Percentiles rank a stretch among this genome's conserved stretches.
phyloP scores from a whole-genome alignment of 495 filamentous ascomycete species.

The Thozetella sp. region DNA sequence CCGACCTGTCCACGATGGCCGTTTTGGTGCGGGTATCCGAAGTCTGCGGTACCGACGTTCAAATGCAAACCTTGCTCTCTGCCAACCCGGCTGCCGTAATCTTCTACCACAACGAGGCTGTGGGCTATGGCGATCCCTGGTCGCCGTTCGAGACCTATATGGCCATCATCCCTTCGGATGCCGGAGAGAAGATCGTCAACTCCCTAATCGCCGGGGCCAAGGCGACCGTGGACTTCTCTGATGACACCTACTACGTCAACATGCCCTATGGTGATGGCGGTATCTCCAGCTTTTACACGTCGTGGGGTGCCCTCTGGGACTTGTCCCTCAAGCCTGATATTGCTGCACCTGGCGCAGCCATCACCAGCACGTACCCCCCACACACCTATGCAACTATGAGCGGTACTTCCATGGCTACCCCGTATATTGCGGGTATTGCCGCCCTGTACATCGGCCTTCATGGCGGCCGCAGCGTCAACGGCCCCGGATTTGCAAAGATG shows the following conservation, averaged over 20 bases:
- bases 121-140: constrained; percentile 2
- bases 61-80: constrained; percentile 27
- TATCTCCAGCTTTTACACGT: constrained; percentile 34
- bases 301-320: constrained; percentile 42
- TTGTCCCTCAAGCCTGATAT: constrained; percentile 38
- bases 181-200: constrained; percentile 31
- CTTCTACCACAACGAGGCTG: constrained; percentile 31
- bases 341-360: constrained; percentile 42
- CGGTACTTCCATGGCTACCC: constrained; percentile 52
- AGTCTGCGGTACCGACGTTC: constrained; percentile 5
- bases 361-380: constrained; percentile 41
- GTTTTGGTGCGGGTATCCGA: background rate
- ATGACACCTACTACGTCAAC: constrained; percentile 9
- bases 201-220: constrained; percentile 20
- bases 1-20: background rate
- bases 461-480: constrained; percentile 31
- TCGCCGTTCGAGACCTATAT: background rate
- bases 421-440: constrained; percentile 43
- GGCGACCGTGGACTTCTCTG: constrained; percentile 25
- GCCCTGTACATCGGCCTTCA: constrained; percentile 36
- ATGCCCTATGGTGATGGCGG: constrained; percentile 12
- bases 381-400: constrained; percentile 35
- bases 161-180: constrained; percentile 30
- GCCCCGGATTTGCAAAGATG: constrained; percentile 27
- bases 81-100: constrained; percentile 33